Evolutionary conservation across 371 early-diverging fungal species (phyloP).

Genomic region (Circinella minor): DNA sequence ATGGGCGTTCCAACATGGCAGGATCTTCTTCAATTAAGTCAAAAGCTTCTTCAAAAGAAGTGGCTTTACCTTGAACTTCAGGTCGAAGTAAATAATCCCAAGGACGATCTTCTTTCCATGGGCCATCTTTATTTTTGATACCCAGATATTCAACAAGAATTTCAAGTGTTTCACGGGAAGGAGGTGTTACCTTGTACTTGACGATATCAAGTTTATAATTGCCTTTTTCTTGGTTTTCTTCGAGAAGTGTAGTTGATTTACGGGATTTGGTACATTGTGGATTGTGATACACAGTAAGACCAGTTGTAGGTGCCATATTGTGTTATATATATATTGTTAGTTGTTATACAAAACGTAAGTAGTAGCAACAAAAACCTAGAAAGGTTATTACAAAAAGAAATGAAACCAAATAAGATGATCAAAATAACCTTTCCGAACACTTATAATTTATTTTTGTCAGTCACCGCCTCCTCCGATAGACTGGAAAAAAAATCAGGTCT

Average conservation of each 20-base stretch:
- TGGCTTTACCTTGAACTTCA: constrained; percentile 32
- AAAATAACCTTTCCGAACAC: too few species aligned
- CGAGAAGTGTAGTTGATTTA: constrained; percentile 28
- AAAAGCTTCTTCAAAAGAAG: constrained; percentile 38
- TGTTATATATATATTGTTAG: not conserved
- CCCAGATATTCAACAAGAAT: constrained; percentile 37
- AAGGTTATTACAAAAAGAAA: too few species aligned
- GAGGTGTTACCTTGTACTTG: constrained; percentile 36
- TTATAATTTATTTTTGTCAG: too few species aligned
- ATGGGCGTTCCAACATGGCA: constrained; percentile 43
- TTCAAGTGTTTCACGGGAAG: constrained; percentile 29
- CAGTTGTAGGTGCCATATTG: constrained; percentile 7
- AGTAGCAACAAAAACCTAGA: too few species aligned
- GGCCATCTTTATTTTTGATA: constrained; percentile 20
- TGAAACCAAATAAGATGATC: too few species aligned
- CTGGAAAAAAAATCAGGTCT: too few species aligned
- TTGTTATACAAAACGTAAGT: not conserved
- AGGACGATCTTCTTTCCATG: constrained; percentile 25
- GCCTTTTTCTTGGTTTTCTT: constrained; percentile 30
- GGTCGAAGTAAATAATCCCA: constrained; percentile 39
- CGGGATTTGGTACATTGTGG: constrained; percentile 49
- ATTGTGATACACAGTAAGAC: constrained; percentile 45
- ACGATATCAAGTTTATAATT: constrained; percentile 33
- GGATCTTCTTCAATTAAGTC: constrained; percentile 42
- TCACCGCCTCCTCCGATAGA: too few species aligned